Conservation (phyloP, 2,329 filamentous ascomycete species). For the Xylaria multiplex region DNA sequence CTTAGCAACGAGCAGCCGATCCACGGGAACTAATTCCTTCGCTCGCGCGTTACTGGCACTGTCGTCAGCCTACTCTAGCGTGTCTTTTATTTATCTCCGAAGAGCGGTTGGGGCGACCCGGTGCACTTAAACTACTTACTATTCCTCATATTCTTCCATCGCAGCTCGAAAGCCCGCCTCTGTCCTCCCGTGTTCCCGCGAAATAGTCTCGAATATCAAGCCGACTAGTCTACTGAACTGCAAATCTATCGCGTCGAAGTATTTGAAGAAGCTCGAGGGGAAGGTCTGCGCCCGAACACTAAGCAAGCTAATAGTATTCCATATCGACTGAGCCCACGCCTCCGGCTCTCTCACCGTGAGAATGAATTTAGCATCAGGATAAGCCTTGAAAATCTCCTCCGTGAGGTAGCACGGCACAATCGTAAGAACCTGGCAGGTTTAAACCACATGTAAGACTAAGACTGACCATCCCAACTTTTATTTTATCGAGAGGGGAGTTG, state of each 20-base stretch:
- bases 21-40: constrained; percentile 32
- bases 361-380: constrained; percentile 32
- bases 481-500: neutral
- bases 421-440: constrained; percentile 22
- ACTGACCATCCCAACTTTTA: constrained; percentile 4
- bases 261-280: constrained; percentile 13
- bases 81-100: neutral
- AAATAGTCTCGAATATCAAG: constrained; percentile 13
- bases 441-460: constrained; percentile 1
- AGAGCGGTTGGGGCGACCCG: too few species aligned
- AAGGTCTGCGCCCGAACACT: constrained; percentile 4
- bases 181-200: constrained; percentile 22
- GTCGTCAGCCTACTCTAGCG: constrained; percentile 18
- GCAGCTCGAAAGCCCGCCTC: constrained; percentile 21
- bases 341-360: constrained; percentile 28
- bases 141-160: constrained; percentile 24
- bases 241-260: constrained; percentile 21
- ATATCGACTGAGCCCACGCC: constrained; percentile 23
- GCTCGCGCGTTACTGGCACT: constrained; percentile 22
- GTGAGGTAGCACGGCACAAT: constrained; percentile 30
- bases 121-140: constrained; percentile 12
- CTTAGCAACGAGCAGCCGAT: constrained; percentile 32
- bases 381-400: constrained; percentile 30
- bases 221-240: constrained; percentile 19
- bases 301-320: constrained; percentile 22